Evolutionary conservation across 208 protist genomes (phyloP), one percentile per base, ranked within the genome.

Genomic region (Acanthamoeba comandoni): DNA sequence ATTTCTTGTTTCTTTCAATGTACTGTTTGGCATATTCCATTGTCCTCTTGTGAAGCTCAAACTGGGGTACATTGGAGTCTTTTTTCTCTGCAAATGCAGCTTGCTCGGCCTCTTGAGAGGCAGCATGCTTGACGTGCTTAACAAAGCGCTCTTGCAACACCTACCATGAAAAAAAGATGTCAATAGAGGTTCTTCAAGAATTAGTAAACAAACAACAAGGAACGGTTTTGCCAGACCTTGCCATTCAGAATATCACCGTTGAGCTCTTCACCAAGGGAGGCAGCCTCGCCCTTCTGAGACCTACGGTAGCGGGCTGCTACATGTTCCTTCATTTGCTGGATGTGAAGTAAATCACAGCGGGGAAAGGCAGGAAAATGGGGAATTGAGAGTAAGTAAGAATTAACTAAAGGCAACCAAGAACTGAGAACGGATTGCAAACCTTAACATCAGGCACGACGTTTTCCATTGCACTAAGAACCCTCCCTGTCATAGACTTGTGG

Each of bases 401-500:
- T 2, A 48, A 35, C 69, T 77, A 48, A 35, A 55, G 69, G 29
- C 48, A 48, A 11, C 69, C n/a, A n/a, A n/a, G n/a, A n/a, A n/a
- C n/a, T n/a, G n/a, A n/a, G n/a, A n/a, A 48, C 69, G 24, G 9
- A 19, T 77, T 77, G 43, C 48, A 55, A 19, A 55, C 69, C 69
- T 77, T 77, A 19, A 77, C 43, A 0, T 22, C 49, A 24, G 73
- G 73, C 39, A 64, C 64, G 51, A 39, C 73, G 43, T 84, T 55
- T 8, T 62, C 29, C 13, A 84, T 64, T 9, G 73, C 73, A 53
- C 49, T 17, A 22, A 84, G 43, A 8, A 39, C 73, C 49, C 64
- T 84, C 0, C 9, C 9, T 29, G 17, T 57, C 73, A 84, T 84
- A 15, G 73, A 84, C 39, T 84, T 70, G 73, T 84, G 73, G 73